A percentile compares a stretch with the other conserved stretches of the same genome.
Conservation (phyloP, 257 asterid genomes). For the Coffea canephora region DNA sequence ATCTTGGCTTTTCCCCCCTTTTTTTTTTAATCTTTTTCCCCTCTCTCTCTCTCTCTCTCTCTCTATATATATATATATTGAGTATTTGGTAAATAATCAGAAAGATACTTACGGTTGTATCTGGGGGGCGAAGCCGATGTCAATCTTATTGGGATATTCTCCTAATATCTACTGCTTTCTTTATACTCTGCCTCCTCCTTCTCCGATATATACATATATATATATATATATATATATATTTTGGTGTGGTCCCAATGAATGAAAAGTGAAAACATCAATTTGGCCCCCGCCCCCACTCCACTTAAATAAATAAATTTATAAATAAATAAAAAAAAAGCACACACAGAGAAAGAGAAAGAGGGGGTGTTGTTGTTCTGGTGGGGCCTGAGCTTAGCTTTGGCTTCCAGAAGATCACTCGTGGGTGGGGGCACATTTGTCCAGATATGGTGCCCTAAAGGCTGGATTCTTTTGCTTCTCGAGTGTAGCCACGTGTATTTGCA, state of each 20-base stretch:
- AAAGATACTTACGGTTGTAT: no score
- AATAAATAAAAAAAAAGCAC: no score
- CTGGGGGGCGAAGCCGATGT: no score
- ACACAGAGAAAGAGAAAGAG: no score
- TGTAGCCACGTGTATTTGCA: slow-evolving; percentile 15
- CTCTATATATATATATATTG: no score
- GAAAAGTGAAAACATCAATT: background rate
- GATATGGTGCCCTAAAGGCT: slow-evolving; percentile 23
- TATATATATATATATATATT: no score
- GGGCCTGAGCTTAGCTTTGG: background rate
- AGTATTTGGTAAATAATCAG: background rate
- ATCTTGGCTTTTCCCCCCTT: background rate
- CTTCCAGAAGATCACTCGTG: slow-evolving; percentile 34
- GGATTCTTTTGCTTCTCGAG: slow-evolving; percentile 14
- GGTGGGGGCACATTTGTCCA: slow-evolving; percentile 26
- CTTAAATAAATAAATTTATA: no score
- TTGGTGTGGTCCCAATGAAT: slow-evolving; percentile 12
- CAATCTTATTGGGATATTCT: background rate
- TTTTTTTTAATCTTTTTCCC: background rate
- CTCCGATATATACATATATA: no score
- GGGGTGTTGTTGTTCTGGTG: background rate
- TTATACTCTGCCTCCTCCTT: no score
- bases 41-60: no score
- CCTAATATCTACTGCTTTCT: background rate
- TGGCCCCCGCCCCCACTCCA: background rate